Percentiles rank a stretch among this genome's conserved stretches.
Conservation (phyloP, 1,284 basidiomycete genomes). For the Laetiporus sulphureus region DNA sequence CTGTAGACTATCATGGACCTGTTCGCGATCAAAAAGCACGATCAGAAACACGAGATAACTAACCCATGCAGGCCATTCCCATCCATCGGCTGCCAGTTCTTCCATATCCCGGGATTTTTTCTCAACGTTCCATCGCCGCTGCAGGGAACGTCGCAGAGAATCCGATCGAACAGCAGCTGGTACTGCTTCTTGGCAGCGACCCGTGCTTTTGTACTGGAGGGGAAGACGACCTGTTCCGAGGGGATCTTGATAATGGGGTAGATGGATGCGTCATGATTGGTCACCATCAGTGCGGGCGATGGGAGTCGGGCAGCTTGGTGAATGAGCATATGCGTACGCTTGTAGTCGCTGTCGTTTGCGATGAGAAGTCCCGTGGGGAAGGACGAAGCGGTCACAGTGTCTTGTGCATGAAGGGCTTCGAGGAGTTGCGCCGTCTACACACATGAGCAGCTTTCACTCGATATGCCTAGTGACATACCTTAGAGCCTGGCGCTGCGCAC, state of each 20-base stretch:
- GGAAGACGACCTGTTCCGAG: slow-evolving; percentile 23
- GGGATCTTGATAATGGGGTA: slow-evolving; percentile 72
- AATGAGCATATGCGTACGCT: slow-evolving; percentile 94
- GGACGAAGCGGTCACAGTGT: slow-evolving; percentile 52
- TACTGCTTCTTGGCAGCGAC: slow-evolving; percentile 25
- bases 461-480: slow-evolving; percentile 59
- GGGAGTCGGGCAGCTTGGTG: slow-evolving; percentile 96
- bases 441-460: too few species aligned
- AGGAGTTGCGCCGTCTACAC: slow-evolving; percentile 81
- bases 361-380: slow-evolving; percentile 76
- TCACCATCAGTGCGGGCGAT: slow-evolving; percentile 89
- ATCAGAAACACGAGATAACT: slow-evolving; percentile 22
- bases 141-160: slow-evolving; percentile 96
- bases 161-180: slow-evolving; percentile 82
- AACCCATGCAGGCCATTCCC: slow-evolving; percentile 89
- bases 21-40: too few species aligned
- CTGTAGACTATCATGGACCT: slow-evolving; percentile 83
- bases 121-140: slow-evolving; percentile 95
- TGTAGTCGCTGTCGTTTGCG: slow-evolving; percentile 90
- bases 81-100: slow-evolving; percentile 83
- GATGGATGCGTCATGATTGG: slow-evolving; percentile 91
- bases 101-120: slow-evolving; percentile 97
- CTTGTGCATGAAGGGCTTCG: slow-evolving; percentile 77
- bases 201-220: slow-evolving; percentile 20
- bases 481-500: slow-evolving; percentile 99